Base-by-base conservation (phyloP, 208 protist species). In the Novymonas esmeraldas region DNA sequence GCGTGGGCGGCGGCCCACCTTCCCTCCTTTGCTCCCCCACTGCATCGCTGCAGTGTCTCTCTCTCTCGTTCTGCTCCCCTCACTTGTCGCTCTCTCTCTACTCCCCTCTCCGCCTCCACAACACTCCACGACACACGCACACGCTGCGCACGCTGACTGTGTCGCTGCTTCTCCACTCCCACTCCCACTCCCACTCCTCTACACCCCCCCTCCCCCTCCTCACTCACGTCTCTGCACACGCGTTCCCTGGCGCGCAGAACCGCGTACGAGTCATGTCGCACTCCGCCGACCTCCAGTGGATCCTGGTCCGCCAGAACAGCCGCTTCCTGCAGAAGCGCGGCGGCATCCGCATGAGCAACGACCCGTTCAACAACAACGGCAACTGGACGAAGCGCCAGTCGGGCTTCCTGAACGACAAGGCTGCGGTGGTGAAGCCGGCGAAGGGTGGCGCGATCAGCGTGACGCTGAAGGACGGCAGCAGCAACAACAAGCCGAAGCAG, bases 321-420 rank as follows among this genome's bases (percentile, higher is more conserved):
- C 82, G 84, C 72, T 94, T 86, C 72, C 80, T 93, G 76, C 84
- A 90, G 83, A 89, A 89, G 87, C 87, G 87, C 76, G 76, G 78
- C 55, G 82, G 82, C 58, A 79, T 89, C 52, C 87, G 87, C 54
- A 71, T 94, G 76, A 90, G 83, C 84, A 90, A 65, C 78, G 87
- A 94, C 75, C 84, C 87, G 38, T 91, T 94, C 78, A 94, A 94
- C 84, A 94, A 85, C 84, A 91, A 89, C 77, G 87, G 82, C 82
- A 94, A 83, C 80, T 90, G 84, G 84, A 94, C 87, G 65, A 94
- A 91, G 84, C 84, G 87, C 67, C 84, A 94, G 46, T 79, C 80
- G 18, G 87, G 87, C n/a, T 87, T 94, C 71, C 48, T 91, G 67
- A 89, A 89, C 78, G 68, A 62, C 41, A 90, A 78, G 68, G 81